Percentiles rank a stretch among this genome's conserved stretches.
Evolutionary conservation across 169 alveolate species (phyloP).

Genomic region (Plasmodium fragile): DNA sequence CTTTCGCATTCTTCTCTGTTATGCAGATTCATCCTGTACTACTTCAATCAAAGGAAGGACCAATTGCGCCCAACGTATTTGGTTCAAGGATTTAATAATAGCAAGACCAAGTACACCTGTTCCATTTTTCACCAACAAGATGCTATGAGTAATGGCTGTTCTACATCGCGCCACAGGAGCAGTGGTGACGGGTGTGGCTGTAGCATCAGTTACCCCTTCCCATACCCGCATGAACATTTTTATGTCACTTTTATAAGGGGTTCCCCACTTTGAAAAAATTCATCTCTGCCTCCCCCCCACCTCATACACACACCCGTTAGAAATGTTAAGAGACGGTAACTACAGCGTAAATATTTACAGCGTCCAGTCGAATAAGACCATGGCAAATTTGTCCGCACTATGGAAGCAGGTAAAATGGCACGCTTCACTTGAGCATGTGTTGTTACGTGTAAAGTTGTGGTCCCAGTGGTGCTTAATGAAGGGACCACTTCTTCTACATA

Average conservation of each 20-base stretch:
- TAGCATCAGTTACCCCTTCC: neutral
- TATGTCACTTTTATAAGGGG: neutral
- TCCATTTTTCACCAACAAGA: conserved; percentile 13
- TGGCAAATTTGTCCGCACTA: neutral
- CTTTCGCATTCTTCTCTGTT: neutral
- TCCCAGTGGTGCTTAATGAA: neutral
- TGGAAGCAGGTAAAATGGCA: neutral
- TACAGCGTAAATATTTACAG: neutral
- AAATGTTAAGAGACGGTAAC: neutral
- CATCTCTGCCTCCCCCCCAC: neutral
- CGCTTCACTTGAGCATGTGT: too few relatives aligned
- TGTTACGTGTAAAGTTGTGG: neutral
- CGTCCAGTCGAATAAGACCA: neutral
- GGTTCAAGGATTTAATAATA: conserved; percentile 41
- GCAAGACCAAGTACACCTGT: conserved; percentile 14
- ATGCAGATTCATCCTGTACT: conserved; percentile 23
- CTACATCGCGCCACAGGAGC: neutral
- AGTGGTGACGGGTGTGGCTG: neutral
- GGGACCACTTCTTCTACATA: neutral
- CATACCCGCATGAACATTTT: neutral
- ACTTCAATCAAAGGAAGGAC: conserved; percentile 26
- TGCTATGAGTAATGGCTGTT: neutral
- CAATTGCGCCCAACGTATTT: conserved; percentile 26
- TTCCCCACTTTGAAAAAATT: neutral
- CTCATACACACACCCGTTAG: too few relatives aligned